A percentile compares a stretch with the other conserved stretches of the same genome.
These are phyloP conservation scores for Erythrophleum ivorense DNA, from an alignment of 331 rosid genomes.

Conservation along the genomic window DNA sequence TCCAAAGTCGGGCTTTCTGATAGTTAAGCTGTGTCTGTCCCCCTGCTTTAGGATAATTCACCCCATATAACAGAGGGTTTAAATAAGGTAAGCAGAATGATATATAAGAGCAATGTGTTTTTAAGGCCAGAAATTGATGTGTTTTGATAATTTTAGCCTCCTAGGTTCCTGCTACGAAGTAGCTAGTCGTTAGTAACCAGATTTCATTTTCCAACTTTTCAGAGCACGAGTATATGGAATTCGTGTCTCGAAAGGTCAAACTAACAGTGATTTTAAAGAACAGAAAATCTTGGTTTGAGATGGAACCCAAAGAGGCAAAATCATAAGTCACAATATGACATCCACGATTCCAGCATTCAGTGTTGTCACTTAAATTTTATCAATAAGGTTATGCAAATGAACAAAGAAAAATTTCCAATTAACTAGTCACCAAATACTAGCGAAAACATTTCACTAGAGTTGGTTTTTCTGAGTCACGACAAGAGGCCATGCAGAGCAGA, in stretches of 20 bases:
- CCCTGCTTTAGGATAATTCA: too few species aligned
- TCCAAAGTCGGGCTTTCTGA: too few species aligned
- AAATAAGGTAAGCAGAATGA: too few species aligned
- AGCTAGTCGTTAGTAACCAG: background rate
- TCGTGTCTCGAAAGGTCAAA: background rate
- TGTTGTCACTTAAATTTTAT: slow-evolving; percentile 31
- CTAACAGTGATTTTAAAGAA: background rate
- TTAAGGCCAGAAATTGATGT: background rate
- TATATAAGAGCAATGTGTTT: background rate
- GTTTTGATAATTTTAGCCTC: background rate
- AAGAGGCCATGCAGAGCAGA: slow-evolving; percentile 47
- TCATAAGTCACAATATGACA: slow-evolving; percentile 8
- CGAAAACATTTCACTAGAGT: slow-evolving; percentile 53
- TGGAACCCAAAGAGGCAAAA: background rate
- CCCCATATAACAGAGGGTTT: too few species aligned
- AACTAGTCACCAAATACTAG: slow-evolving; percentile 50
- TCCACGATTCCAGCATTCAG: slow-evolving; percentile 15
- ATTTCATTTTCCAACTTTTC: background rate
- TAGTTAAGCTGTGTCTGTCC: too few species aligned
- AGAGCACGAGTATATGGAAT: background rate
- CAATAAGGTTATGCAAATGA: slow-evolving; percentile 50
- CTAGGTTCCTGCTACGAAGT: background rate
- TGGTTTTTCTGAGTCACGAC: slow-evolving; percentile 47
- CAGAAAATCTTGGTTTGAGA: slow-evolving; percentile 2
- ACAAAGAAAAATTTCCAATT: slow-evolving; percentile 45